Conservation (phyloP, 176 grass and related monocot species). For the Lolium rigidum region DNA sequence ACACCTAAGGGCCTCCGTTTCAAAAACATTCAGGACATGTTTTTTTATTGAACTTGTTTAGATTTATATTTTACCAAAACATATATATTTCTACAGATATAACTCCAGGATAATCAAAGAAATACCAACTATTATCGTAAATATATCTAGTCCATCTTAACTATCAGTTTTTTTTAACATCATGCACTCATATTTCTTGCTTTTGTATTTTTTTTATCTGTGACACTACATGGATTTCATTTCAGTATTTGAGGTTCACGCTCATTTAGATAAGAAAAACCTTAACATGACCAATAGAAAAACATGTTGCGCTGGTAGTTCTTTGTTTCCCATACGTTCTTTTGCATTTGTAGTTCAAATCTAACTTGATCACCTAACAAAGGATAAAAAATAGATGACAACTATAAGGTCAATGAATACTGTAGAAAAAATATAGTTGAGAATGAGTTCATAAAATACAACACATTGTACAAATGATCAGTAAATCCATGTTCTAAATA, state of each 20-base stretch:
- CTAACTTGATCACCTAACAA: too few species aligned
- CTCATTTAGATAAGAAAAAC: background rate
- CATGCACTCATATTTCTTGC: background rate
- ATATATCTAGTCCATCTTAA: background rate
- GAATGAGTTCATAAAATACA: too few species aligned
- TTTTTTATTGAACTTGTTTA: background rate
- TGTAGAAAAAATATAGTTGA: too few species aligned
- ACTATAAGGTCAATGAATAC: too few species aligned
- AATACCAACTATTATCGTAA: background rate
- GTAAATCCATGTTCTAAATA: too few species aligned
- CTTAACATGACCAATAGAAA: background rate
- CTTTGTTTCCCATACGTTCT: background rate
- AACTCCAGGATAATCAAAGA: background rate
- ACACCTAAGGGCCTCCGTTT: background rate
- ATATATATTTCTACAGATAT: background rate
- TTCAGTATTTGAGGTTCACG: background rate
- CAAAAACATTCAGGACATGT: background rate
- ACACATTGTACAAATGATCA: too few species aligned
- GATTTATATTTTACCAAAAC: background rate
- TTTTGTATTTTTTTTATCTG: background rate
- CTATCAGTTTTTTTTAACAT: background rate
- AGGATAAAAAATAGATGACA: too few species aligned
- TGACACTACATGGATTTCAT: background rate
- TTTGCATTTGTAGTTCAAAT: too few species aligned
- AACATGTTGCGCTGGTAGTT: background rate